Percentiles rank a stretch among this genome's conserved stretches.
Conservation (phyloP, 2,329 filamentous ascomycete genomes). For the Monosporascus cannonballus region DNA sequence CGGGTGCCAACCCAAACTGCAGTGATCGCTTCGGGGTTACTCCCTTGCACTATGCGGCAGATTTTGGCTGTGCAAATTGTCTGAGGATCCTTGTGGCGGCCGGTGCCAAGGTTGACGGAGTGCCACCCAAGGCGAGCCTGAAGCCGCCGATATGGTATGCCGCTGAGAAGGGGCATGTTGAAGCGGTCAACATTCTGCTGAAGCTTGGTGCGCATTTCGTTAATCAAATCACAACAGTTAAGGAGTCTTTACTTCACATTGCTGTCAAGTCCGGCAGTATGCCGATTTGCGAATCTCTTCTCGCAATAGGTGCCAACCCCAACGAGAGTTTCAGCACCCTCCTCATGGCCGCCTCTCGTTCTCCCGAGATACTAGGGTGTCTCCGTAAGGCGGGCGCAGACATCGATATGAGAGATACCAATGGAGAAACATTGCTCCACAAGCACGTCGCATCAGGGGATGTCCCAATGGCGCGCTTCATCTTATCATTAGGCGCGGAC, state of each 20-base stretch:
- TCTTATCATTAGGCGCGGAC: slow-evolving; percentile 3
- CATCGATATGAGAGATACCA: slow-evolving; percentile 2
- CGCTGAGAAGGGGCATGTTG: slow-evolving; percentile 2
- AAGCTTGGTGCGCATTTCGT: slow-evolving; percentile 4
- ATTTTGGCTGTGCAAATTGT: slow-evolving; percentile 7
- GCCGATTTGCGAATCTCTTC: slow-evolving; percentile 1
- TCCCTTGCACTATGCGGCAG: slow-evolving; percentile 9
- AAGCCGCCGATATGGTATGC: slow-evolving; percentile 8
- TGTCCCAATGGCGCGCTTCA: slow-evolving; percentile 3
- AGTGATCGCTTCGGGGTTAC: slow-evolving; percentile 3
- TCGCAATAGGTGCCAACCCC: slow-evolving; percentile 4
- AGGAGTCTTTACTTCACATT: slow-evolving; percentile 6
- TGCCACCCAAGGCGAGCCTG: slow-evolving; percentile 1
- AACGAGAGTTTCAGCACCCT: slow-evolving; percentile 1
- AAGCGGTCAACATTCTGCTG: slow-evolving; percentile 1
- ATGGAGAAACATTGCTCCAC: slow-evolving; percentile 3
- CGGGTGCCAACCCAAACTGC: slow-evolving; percentile 5
- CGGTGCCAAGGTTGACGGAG: slow-evolving; percentile 2
- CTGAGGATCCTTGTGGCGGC: slow-evolving; percentile 4
- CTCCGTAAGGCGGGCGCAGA: slow-evolving; percentile 4
- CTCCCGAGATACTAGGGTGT: slow-evolving; percentile 1
- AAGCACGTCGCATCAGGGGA: slow-evolving; percentile 1
- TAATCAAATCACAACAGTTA: slow-evolving; percentile 1
- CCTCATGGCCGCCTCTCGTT: background rate
- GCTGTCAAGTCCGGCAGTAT: slow-evolving; percentile 4